These are phyloP conservation scores for Neolentinus lepideus DNA, from an alignment of 1,284 basidiomycete genomes.

Conservation along the genomic window DNA sequence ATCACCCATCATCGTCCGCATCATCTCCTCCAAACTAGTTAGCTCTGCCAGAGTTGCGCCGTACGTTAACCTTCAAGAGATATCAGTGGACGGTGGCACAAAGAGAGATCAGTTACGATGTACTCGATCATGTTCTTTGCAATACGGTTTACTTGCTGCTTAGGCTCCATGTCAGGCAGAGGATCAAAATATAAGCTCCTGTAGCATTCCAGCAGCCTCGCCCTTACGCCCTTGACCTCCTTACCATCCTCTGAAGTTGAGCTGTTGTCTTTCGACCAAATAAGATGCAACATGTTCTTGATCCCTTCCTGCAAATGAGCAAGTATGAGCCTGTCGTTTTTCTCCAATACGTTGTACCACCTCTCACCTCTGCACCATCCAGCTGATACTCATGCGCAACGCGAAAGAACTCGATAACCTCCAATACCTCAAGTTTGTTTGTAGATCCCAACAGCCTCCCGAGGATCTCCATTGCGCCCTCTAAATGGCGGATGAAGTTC, in stretches of 20 bases:
- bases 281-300: conserved; percentile 94
- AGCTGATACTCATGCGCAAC: conserved; percentile 83
- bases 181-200: conserved; percentile 86
- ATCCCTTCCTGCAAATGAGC: conserved; percentile 65
- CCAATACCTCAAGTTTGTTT: conserved; percentile 90
- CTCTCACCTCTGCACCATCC: conserved; percentile 60
- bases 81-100: not conserved
- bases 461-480: conserved; percentile 71
- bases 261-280: conserved; percentile 95
- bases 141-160: conserved; percentile 89
- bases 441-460: conserved; percentile 83
- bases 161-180: conserved; percentile 60
- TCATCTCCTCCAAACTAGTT: conserved; percentile 93
- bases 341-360: not conserved
- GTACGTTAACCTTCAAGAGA: conserved; percentile 65
- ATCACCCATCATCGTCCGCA: conserved; percentile 92
- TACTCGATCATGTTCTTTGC: conserved; percentile 98
- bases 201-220: conserved; percentile 88
- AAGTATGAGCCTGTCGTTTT: too few species aligned
- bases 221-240: conserved; percentile 85
- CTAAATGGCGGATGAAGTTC: conserved; percentile 79
- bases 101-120: conserved; percentile 17
- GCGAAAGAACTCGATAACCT: conserved; percentile 94
- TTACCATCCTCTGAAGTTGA: conserved; percentile 81
- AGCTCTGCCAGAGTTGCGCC: conserved; percentile 91